Percentiles rank a stretch among this genome's conserved stretches.
phyloP scores from a whole-genome alignment of 1,139 yeast genomes.

The Debaryomyces subglobosus region DNA sequence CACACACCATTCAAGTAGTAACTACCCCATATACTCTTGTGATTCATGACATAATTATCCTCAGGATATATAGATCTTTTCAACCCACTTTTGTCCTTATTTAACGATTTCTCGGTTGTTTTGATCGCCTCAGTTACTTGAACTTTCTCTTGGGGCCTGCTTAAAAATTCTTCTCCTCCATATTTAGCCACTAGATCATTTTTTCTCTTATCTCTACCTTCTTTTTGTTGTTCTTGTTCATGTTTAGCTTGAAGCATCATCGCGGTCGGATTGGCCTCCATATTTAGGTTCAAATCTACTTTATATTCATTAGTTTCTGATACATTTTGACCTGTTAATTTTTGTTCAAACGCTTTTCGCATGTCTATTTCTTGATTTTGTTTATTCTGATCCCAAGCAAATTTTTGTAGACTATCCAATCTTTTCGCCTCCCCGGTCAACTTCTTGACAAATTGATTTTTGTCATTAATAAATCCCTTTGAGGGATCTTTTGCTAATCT shows the following conservation, averaged over 20 bases:
- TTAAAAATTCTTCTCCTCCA: constrained; percentile 26
- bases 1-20: constrained; percentile 49
- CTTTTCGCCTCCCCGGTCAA: constrained; percentile 55
- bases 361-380: constrained; percentile 21
- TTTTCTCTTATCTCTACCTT: constrained; percentile 3
- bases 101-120: constrained; percentile 2
- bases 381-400: constrained; percentile 53
- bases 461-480: constrained; percentile 52
- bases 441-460: constrained; percentile 56
- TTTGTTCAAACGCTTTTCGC: constrained; percentile 16
- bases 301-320: constrained; percentile 26
- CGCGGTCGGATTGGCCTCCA: constrained; percentile 66
- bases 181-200: constrained; percentile 23
- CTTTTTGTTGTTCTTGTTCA: constrained; percentile 31
- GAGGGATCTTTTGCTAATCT: constrained; percentile 49
- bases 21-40: constrained; percentile 51
- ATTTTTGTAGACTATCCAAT: constrained; percentile 49
- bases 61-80: constrained; percentile 35
- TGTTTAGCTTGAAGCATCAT: constrained; percentile 49
- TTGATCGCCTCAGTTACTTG: constrained; percentile 4
- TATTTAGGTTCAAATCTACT: constrained; percentile 42
- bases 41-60: constrained; percentile 41
- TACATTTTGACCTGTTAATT: constrained; percentile 13
- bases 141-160: not conserved
- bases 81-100: constrained; percentile 14